Evolutionary conservation across 2,329 filamentous ascomycete genomes (phyloP), one percentile per base, ranked within the genome.

Genomic region (Arthrobotrys entomopaga): DNA sequence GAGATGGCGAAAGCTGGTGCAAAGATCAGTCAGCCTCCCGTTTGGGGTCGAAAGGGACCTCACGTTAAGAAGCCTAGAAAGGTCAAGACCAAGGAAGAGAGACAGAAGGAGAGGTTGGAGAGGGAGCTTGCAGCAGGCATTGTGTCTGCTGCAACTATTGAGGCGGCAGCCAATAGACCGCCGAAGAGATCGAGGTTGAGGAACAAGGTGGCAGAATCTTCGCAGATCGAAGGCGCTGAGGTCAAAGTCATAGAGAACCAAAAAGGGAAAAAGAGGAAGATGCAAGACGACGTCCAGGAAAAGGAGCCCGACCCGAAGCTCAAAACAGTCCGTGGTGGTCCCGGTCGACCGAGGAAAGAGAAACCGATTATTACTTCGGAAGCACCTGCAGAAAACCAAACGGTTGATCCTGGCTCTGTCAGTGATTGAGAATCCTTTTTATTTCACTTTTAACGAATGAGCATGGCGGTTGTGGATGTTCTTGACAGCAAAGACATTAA

Each of bases 11-110:
- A 61, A n/a, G 57, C 60, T 20, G 65, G 60, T 42, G 50, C 61
- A 24, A 54, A 57, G 19, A 57, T 74, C 15, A 65, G 63, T n/a
- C 69, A 74, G 40, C 61, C 69, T 34, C 69, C 61, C 4, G 69
- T 74, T 16, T 74, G 69, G 69, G 69, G 69, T 5, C 52, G 69
- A n/a, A 74, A 74, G 24, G 69, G 69, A 0, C 69, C 69, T 7
- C 69, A 74, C 42, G 19, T 66, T 11, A 74, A 74, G 63, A 74
- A 66, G 26, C 61, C 56, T 3, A 54, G 69, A 22, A 74, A 57
- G 11, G 61, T 63, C 13, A 74, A 66, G 22, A 74, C 69, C 5
- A 74, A 66, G 48, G 61, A 40, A 15, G 69, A 74, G 34, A 49
- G 34, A 11, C 56, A 66, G 19, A 16, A 42, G 0, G 69, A 66